Base-by-base conservation (phyloP, 2,329 filamentous ascomycete genomes). In the Fusarium temperatum region DNA sequence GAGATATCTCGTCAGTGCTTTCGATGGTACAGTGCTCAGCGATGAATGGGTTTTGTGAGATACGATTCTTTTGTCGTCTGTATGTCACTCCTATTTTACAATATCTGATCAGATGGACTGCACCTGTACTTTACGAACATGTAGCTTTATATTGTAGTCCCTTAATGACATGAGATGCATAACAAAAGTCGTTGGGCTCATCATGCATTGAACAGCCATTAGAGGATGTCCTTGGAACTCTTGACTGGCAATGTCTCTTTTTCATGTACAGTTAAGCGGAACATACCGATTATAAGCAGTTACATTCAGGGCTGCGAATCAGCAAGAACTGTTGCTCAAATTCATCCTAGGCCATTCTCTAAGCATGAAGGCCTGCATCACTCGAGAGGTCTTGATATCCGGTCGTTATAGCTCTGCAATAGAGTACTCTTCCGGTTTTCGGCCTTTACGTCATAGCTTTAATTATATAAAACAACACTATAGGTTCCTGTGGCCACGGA, bases 381-480 rank as follows among this genome's bases (percentile, higher is more conserved):
- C 24, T 8, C n/a, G 11, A 3, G 51, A 30, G 24, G 26, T 41
- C 24, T n/a, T n/a, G 1, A n/a, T 30, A 53, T 18, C 14, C 15
- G 14, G 6, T 8, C 15, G 8, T 14, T 14, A 28, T n/a, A 41
- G 24, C 2, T 28, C 15, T 55, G 2, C 11, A 41, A n/a, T 22
- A 28, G 20, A 18, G 12, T 18, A 8, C 3, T 20, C 7, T 9
- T 22, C 24, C 8, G 6, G 0, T n/a, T n/a, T 11, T 8, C 14
- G 8, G 3, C 15, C 15, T 18, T 18, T 42, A 28, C 35, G 20
- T n/a, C 20, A 30, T 55, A 1, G 9, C 8, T 7, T 20, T 24
- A 32, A 2, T 11, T 11, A 7, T 12, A 11, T 28, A 13, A 38
- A 26, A 26, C 0, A 36, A 38, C 12, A 11, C 13, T 9, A 4